phyloP scores from a whole-genome alignment of 2,329 filamentous ascomycete species.

The Pseudopyricularia javanii region DNA sequence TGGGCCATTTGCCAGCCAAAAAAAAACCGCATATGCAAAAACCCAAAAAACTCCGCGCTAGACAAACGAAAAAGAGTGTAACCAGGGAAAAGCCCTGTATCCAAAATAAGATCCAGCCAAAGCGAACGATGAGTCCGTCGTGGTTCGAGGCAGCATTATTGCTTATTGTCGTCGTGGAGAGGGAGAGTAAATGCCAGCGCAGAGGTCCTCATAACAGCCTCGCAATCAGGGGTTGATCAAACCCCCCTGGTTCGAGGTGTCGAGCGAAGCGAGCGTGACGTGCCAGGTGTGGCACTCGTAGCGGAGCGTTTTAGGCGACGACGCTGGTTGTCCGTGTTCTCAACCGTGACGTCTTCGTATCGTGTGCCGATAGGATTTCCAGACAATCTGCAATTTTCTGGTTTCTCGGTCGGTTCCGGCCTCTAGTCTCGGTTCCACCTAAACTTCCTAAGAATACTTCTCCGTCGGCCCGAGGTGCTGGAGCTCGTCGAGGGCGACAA shows the following conservation, averaged over 20 bases:
- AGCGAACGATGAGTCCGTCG: background rate
- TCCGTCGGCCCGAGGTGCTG: background rate
- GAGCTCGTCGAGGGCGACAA: background rate
- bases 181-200: background rate
- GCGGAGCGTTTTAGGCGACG: background rate
- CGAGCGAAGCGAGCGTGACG: background rate
- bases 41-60: background rate
- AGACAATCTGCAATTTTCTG: background rate
- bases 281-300: background rate
- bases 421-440: conserved; percentile 1
- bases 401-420: background rate
- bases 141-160: too few relatives aligned
- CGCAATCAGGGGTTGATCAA: background rate
- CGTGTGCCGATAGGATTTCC: background rate
- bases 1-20: background rate
- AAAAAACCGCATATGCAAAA: too few relatives aligned
- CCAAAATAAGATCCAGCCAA: background rate
- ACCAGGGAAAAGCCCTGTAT: background rate
- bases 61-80: background rate
- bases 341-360: background rate
- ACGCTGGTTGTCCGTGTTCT: background rate
- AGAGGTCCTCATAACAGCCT: background rate
- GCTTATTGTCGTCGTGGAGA: background rate
- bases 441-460: conserved; percentile 8
- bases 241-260: background rate